Evolutionary conservation across 192 early-diverging fungal species (phyloP).

Genomic region (Gonapodya prolifera): DNA sequence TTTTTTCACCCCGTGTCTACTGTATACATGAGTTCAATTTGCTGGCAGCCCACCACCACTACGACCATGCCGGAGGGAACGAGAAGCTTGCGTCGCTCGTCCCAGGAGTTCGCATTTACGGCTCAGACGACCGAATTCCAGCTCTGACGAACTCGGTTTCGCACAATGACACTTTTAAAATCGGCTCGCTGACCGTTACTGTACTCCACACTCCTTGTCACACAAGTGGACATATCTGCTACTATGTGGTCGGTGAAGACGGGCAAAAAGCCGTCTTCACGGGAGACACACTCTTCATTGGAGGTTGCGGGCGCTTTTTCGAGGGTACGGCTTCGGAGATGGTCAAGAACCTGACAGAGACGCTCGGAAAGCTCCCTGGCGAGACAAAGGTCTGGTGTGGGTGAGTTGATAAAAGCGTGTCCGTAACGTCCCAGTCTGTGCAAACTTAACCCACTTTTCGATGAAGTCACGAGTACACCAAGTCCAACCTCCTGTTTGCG

Average conservation of each 20-base stretch:
- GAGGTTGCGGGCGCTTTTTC: slow-evolving; percentile 80
- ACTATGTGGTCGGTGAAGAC: slow-evolving; percentile 50
- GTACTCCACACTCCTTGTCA: slow-evolving; percentile 74
- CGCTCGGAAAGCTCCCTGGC: slow-evolving; percentile 52
- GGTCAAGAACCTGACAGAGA: slow-evolving; percentile 59
- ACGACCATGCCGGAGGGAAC: slow-evolving; percentile 52
- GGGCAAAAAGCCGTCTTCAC: slow-evolving; percentile 71
- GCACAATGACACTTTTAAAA: slow-evolving; percentile 57
- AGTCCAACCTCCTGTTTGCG: slow-evolving; percentile 58
- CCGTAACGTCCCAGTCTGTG: too few species aligned
- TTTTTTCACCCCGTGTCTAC: too few species aligned
- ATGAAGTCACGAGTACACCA: slow-evolving; percentile 81
- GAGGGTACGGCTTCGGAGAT: slow-evolving; percentile 80
- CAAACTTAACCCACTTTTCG: neutral
- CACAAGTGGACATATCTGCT: slow-evolving; percentile 77
- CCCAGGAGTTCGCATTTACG: slow-evolving; percentile 29
- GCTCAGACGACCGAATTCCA: slow-evolving; percentile 76
- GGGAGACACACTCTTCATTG: slow-evolving; percentile 74
- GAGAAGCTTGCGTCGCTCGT: slow-evolving; percentile 43
- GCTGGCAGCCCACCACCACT: slow-evolving; percentile 63
- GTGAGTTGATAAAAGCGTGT: too few species aligned
- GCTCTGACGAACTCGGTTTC: slow-evolving; percentile 57
- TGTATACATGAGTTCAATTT: too few species aligned
- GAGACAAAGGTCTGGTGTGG: slow-evolving; percentile 61
- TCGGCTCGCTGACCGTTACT: slow-evolving; percentile 57